phyloP scores from a whole-genome alignment of 2,329 filamentous ascomycete genomes.

The Hirsutella thompsonii region DNA sequence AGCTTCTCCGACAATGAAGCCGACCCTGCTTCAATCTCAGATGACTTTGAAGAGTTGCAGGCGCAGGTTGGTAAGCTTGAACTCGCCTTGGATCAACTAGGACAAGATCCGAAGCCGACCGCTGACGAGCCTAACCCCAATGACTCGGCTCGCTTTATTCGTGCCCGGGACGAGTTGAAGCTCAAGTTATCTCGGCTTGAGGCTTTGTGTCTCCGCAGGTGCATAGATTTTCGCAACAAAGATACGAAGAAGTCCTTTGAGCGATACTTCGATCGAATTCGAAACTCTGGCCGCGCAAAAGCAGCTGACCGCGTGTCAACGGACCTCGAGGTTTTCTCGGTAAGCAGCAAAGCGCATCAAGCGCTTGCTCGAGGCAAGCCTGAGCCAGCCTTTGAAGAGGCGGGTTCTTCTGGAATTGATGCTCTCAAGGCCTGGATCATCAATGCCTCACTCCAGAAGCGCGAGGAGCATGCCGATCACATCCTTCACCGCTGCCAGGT shows the following conservation, averaged over 20 bases:
- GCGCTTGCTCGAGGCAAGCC: background rate
- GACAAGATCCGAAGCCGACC: too few species aligned
- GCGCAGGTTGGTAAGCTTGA: background rate
- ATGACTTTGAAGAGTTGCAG: background rate
- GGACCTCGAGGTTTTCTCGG: slow-evolving; percentile 3
- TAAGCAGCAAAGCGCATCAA: slow-evolving; percentile 6
- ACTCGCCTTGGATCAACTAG: background rate
- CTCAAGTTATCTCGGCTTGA: background rate
- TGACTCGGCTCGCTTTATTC: background rate
- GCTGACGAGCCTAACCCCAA: too few species aligned
- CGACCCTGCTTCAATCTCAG: background rate
- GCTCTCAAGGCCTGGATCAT: slow-evolving; percentile 4
- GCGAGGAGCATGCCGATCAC: slow-evolving; percentile 3
- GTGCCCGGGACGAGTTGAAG: too few species aligned
- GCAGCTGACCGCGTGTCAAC: background rate
- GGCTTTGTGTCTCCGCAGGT: background rate
- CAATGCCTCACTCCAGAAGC: slow-evolving; percentile 1
- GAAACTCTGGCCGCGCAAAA: background rate
- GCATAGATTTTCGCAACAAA: slow-evolving; percentile 6
- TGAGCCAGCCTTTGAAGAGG: slow-evolving; percentile 1
- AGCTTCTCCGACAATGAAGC: slow-evolving; percentile 2
- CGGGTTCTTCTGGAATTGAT: slow-evolving; percentile 5
- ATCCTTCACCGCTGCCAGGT: slow-evolving; percentile 4
- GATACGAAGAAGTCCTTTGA: slow-evolving; percentile 1
- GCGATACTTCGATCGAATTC: background rate